Evolutionary conservation across 371 early-diverging fungal species (phyloP).

Genomic region (Mucor lusitanicus): DNA sequence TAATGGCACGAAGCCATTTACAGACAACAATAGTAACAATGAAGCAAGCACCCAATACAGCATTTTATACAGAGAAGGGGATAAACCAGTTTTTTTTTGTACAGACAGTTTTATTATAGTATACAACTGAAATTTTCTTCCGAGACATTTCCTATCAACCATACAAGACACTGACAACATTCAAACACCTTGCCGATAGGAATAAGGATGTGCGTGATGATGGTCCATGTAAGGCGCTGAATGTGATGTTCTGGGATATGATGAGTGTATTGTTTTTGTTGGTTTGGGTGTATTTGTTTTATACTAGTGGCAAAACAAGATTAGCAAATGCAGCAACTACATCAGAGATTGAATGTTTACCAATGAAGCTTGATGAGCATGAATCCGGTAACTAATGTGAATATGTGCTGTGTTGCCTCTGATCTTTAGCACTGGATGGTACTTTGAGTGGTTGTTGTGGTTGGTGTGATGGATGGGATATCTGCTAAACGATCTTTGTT

Average conservation of each 20-base stretch:
- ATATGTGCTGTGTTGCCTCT: constrained; percentile 20
- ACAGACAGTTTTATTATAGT: neutral
- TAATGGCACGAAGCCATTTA: constrained; percentile 6
- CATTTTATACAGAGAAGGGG: neutral
- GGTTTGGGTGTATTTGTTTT: neutral
- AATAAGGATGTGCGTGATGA: neutral
- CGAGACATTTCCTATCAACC: constrained; percentile 5
- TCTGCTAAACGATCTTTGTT: constrained; percentile 1
- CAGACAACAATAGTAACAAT: neutral
- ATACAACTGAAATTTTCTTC: neutral
- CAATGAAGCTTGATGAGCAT: constrained; percentile 17
- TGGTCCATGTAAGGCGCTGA: neutral
- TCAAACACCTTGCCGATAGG: neutral
- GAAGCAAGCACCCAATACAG: neutral
- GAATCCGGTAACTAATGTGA: constrained; percentile 25
- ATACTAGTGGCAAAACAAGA: neutral
- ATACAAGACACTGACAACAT: constrained; percentile 1
- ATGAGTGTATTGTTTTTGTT: constrained; percentile 1
- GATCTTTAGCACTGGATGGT: neutral
- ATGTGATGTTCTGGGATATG: constrained; percentile 11
- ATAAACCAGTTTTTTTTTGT: neutral
- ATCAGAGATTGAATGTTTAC: neutral
- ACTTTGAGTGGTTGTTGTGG: neutral
- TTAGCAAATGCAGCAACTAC: neutral
- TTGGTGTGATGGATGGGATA: neutral